Evolutionary conservation across 2,329 filamentous ascomycete species (phyloP).

Genomic region (Trichoderma sp.): DNA sequence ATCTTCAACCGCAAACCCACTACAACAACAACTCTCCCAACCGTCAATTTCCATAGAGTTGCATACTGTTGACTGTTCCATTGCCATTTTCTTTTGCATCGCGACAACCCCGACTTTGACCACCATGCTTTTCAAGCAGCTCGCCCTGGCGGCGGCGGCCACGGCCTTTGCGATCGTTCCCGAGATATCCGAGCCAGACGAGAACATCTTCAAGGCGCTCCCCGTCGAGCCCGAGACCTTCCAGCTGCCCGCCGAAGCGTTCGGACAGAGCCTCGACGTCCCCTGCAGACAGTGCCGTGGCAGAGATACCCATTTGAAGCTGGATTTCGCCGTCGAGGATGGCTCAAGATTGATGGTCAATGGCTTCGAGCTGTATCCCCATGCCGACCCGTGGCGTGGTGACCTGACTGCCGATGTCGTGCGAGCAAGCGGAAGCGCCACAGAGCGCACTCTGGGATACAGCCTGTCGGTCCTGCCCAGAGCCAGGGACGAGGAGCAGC

Average conservation of each 20-base stretch:
- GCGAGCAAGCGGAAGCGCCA: conserved; percentile 44
- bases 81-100: neutral
- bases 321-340: conserved; percentile 59
- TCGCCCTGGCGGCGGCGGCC: conserved; percentile 42
- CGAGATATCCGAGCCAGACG: conserved; percentile 49
- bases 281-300: conserved; percentile 60
- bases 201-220: conserved; percentile 48
- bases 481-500: conserved; percentile 55
- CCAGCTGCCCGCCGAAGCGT: conserved; percentile 42
- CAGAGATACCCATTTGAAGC: conserved; percentile 50
- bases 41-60: neutral
- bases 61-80: neutral
- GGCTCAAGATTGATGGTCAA: conserved; percentile 59
- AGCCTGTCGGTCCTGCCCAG: conserved; percentile 49
- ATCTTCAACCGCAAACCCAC: neutral
- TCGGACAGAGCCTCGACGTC: conserved; percentile 50
- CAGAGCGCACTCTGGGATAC: conserved; percentile 53
- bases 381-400: conserved; percentile 50
- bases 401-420: conserved; percentile 53
- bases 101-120: neutral
- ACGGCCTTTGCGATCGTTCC: conserved; percentile 60
- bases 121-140: conserved; percentile 42
- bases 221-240: conserved; percentile 44
- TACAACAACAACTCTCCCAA: neutral
- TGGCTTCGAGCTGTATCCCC: conserved; percentile 63